A percentile compares a stretch with the other conserved stretches of the same genome.
Evolutionary conservation across 2,329 filamentous ascomycete genomes (phyloP).

Genomic region (Microsporum audouinii): DNA sequence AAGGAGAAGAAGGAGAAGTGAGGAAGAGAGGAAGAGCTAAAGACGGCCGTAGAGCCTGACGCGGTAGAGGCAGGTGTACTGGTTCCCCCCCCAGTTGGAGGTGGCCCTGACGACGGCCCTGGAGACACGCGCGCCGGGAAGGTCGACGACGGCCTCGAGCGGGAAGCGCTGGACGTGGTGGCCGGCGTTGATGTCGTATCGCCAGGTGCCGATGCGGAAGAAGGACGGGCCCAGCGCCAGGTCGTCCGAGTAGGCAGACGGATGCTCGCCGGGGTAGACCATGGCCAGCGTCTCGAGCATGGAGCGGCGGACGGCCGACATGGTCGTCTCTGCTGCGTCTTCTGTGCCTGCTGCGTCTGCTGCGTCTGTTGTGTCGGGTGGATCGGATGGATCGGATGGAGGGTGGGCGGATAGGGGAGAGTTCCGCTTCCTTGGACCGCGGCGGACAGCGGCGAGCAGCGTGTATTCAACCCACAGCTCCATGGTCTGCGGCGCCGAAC

Average conservation of each 20-base stretch:
- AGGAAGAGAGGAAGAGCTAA: neutral
- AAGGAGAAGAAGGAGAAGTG: neutral
- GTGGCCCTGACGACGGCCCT: conserved; percentile 33
- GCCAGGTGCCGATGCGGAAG: conserved; percentile 31
- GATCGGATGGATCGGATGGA: neutral
- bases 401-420: neutral
- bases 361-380: no score
- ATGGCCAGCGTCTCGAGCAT: conserved; percentile 17
- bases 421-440: neutral
- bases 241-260: conserved; percentile 27
- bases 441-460: conserved; percentile 23
- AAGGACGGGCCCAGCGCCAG: conserved; percentile 26
- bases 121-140: conserved; percentile 26
- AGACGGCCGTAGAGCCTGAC: conserved; percentile 33
- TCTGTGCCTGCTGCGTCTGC: neutral
- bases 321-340: neutral
- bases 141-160: conserved; percentile 29
- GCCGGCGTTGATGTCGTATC: conserved; percentile 27
- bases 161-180: conserved; percentile 31
- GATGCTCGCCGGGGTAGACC: conserved; percentile 22
- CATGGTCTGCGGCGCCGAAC: conserved; percentile 52
- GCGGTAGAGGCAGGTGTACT: conserved; percentile 38
- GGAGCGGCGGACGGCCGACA: neutral
- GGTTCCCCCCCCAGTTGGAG: conserved; percentile 33
- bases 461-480: conserved; percentile 57